Evolutionary conservation across 2,329 filamentous ascomycete genomes (phyloP), one percentile per base, ranked within the genome.

Genomic region (Diaporthe australafricana): DNA sequence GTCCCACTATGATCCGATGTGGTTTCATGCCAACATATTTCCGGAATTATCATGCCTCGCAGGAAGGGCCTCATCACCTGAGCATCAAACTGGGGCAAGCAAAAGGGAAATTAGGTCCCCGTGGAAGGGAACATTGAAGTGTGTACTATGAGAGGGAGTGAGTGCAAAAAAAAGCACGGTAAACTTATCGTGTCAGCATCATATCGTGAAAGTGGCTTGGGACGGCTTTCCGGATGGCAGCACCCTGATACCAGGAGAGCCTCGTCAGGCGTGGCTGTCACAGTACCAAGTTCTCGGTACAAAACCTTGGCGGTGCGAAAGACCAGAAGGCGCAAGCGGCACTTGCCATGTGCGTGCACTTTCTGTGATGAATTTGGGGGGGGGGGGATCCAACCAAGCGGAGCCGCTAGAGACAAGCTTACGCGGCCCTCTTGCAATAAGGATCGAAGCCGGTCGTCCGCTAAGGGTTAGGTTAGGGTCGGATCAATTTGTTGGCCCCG

Each of bases 321-420:
- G 20, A 27, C 22, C 30, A 40, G 5, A 30, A 11, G 16, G 40
- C 3, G 50, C 42, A 50, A 52, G 35, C 47, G 45, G 60, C 68
- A 60, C 30, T 66, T 71, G 71, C 71, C 71, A 73, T 73, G 71
- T 73, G 69, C 63, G 55, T 68, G 55, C 63, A n/a, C 16, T 12
- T 47, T 6, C 27, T 27, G 27, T 32, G 30, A 65, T 50, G 45
- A 63, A 65, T n/a, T n/a, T n/a, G n/a, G n/a, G n/a, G n/a, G 47
- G 27, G 60, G 5, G 9, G 5, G 42, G n/a, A 38, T 69, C 56
- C 72, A 69, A 38, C 35, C 63, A 47, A 72, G 72, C 70, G 72
- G 72, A 72, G 72, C 72, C 72, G 72, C 72, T 73, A 73, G 9
- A 42, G 48, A 66, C 65, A 69, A 72, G 72, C 72, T 73, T 71